A percentile compares a stretch with the other conserved stretches of the same genome.
phyloP scores from a whole-genome alignment of 148 eudicot species.

The Selenicereus undatus region DNA sequence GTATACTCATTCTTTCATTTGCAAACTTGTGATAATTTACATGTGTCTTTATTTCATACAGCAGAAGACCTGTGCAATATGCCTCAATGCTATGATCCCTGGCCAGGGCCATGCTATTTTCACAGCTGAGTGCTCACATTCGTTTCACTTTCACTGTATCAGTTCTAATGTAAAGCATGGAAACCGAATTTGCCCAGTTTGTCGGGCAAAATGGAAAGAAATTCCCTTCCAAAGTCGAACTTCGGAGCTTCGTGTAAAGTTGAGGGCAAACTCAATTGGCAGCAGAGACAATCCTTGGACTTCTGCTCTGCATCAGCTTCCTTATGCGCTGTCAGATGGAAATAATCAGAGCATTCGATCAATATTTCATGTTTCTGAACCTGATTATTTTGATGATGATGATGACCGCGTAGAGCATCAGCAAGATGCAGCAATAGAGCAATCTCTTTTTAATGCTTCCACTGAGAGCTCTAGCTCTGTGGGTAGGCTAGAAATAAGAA shows the following conservation, averaged over 20 bases:
- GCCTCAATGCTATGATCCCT: conserved; percentile 54
- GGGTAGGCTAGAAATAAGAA: conserved; percentile 38
- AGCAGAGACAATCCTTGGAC: conserved; percentile 36
- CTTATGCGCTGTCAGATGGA: conserved; percentile 41
- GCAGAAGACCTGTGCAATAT: conserved; percentile 78
- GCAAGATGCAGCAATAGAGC: conserved; percentile 15
- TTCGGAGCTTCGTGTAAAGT: conserved; percentile 37
- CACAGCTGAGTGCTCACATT: conserved; percentile 88
- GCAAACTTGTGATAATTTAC: background rate
- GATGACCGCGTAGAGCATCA: conserved; percentile 60
- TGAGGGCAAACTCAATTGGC: conserved; percentile 37
- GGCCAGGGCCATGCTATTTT: conserved; percentile 85
- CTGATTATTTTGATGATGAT: conserved; percentile 68
- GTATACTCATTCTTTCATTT: background rate
- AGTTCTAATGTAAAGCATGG: conserved; percentile 79
- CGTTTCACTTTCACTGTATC: conserved; percentile 85
- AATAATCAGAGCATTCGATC: conserved; percentile 37
- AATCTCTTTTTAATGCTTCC: conserved; percentile 17
- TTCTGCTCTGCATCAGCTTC: conserved; percentile 50
- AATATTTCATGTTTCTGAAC: conserved; percentile 50
- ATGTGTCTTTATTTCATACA: conserved; percentile 1
- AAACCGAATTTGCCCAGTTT: conserved; percentile 72
- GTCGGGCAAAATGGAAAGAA: conserved; percentile 83
- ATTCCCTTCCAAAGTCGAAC: conserved; percentile 59
- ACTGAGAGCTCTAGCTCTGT: conserved; percentile 17